Base-by-base conservation (phyloP, 768 basidiomycete genomes). In the Hirschioporus abietinus region DNA sequence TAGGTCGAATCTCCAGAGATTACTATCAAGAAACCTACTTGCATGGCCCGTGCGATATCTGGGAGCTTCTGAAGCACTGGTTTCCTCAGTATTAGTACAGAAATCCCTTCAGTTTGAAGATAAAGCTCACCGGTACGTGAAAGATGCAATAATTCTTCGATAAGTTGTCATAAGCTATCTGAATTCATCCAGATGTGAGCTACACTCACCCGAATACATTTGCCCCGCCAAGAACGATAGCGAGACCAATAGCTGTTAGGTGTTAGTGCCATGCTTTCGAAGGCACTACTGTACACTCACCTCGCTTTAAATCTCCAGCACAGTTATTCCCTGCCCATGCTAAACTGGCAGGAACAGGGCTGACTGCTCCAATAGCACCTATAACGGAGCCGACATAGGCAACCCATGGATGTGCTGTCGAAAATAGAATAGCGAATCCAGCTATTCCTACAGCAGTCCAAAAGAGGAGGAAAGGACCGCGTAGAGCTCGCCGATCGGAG, bases 311-410 rank as follows among this genome's bases (percentile, higher is more conserved):
- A 70, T 85, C 85, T 25, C 87, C 85, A 25, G 86, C 86, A 0
- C 83, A 81, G 64, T 86, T 84, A 8, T 82, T 82, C 1, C 81
- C 79, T 1, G 77, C 82, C 87, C 87, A 88, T 36, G 85, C 84
- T 1, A 88, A 72, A 27, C 72, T 71, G 23, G 86, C 76, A 5
- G 77, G 76, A 64, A 86, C 78, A 7, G 80, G 81, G 0, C 87
- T 84, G 69, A 76, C 87, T 7, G 85, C 81, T 23, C 86, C 87
- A 23, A 78, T 73, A 3, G 85, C 82, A 27, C 84, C 81, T 57
- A 88, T 73, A 34, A 87, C 66, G 5, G 82, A 74, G 1, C 83
- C 86, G 8, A 76, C 73, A 68, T 87, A 88, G 2, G 76, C 83
- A 64, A 72, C 79, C 7, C 73, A 77, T 25, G 78, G 72, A 69